These are phyloP conservation scores for Tolypocladium ovalisporum DNA, from an alignment of 2,329 filamentous ascomycete species.

Conservation along the genomic window DNA sequence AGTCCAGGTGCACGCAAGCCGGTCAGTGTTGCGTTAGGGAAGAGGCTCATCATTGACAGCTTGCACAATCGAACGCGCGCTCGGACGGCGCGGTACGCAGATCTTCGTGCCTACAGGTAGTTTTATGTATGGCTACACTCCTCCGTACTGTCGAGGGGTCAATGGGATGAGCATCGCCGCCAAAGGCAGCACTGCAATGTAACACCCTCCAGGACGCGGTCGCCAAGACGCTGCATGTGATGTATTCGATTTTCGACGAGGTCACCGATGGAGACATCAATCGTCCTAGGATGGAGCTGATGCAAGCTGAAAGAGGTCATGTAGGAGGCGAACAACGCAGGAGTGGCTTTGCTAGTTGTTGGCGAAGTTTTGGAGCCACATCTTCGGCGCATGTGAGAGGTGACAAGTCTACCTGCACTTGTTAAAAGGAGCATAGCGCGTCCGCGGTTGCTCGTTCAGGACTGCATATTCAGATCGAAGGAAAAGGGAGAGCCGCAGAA, in stretches of 20 bases:
- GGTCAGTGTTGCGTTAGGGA: background rate
- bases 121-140: background rate
- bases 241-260: background rate
- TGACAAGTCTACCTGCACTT: background rate
- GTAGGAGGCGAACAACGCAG: background rate
- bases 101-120: background rate
- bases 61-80: background rate
- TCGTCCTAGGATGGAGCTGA: background rate
- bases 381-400: background rate
- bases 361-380: background rate
- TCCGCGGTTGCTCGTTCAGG: background rate
- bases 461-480: background rate
- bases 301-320: background rate
- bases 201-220: background rate
- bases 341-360: background rate
- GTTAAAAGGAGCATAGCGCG: background rate
- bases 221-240: background rate
- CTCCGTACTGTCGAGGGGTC: background rate
- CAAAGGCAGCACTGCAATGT: background rate
- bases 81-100: background rate
- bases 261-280: background rate
- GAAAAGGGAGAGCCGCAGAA: background rate
- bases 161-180: background rate
- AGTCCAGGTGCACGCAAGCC: background rate
- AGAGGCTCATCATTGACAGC: background rate